Base-by-base conservation (phyloP, 2,329 filamentous ascomycete species). In the Ophiostoma populinum region DNA sequence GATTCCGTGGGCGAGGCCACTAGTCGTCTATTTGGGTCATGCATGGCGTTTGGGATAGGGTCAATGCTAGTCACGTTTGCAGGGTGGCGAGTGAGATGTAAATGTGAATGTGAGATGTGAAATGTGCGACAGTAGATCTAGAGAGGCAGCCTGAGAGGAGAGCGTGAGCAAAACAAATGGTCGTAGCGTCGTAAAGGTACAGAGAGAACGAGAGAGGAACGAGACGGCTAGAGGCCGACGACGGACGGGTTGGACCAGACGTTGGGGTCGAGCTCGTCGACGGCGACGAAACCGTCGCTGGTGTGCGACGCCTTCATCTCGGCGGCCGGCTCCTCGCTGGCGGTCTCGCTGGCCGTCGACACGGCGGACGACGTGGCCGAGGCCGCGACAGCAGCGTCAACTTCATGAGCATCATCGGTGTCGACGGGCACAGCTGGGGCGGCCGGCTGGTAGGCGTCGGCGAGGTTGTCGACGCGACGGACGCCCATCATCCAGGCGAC, bases 401-500 rank as follows among this genome's bases (percentile, higher is more conserved):
- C n/a, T n/a, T n/a, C n/a, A n/a, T n/a, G n/a, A n/a, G n/a, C n/a
- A n/a, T n/a, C n/a, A n/a, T n/a, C n/a, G n/a, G n/a, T n/a, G n/a
- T n/a, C n/a, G n/a, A n/a, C n/a, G n/a, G n/a, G n/a, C 9, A 24
- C 20, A 45, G 33, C 51, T 50, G 55, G 51, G 18, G 53, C 53
- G 2, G 32, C 22, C 53, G 5, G 54, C 55, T 43, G 57, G 55
- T 69, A 65, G 65, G 65, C 70, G 2, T 60, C 52, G 32, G 61
- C 62, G 31, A 73, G 54, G 51, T 71, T 62, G 36, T 70, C 63
- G 12, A 76, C 70, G 38, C 60, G 61, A 41, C 75, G 63, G 39
- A 86, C 69, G 9, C 85, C 85, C 70, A 95, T 78, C 80, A 95
- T 92, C 80, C 82, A 90, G 2, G 75, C 75, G n/a, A 95, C 78